Conservation (phyloP, 2,329 filamentous ascomycete species). For the Paracorniculantispora psalliotae region DNA sequence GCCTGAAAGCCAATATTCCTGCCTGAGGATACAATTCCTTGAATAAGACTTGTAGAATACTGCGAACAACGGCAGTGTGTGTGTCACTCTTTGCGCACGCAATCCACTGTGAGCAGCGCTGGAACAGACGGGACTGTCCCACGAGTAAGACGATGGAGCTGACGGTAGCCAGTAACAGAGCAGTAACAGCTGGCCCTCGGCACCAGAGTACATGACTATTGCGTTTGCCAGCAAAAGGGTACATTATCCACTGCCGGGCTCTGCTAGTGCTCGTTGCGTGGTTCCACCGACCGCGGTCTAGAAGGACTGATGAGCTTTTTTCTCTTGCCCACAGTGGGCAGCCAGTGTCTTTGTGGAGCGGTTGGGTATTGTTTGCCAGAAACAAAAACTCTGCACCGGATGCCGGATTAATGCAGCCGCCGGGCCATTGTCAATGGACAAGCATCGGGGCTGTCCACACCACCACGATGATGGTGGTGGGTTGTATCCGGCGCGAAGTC, state of each 20-base stretch:
- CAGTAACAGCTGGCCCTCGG: not conserved
- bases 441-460: too few species aligned
- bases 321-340: too few species aligned
- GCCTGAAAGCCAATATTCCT: not conserved
- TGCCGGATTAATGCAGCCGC: not conserved
- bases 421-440: not conserved
- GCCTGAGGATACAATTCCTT: not conserved
- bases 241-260: conserved; percentile 7
- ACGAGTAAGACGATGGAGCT: not conserved
- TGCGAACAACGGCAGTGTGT: not conserved
- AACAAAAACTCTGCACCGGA: not conserved
- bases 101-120: not conserved
- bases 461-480: not conserved
- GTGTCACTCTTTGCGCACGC: not conserved
- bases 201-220: not conserved
- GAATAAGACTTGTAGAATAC: not conserved
- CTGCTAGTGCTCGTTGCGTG: conserved; percentile 3
- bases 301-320: not conserved
- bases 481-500: not conserved
- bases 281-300: conserved; percentile 14
- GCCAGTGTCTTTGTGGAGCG: not conserved
- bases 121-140: not conserved
- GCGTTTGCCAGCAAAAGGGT: conserved; percentile 3
- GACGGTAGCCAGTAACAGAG: conserved; percentile 2
- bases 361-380: not conserved